Conservation (phyloP, 2,329 filamentous ascomycete species). For the Colletotrichum navitas region DNA sequence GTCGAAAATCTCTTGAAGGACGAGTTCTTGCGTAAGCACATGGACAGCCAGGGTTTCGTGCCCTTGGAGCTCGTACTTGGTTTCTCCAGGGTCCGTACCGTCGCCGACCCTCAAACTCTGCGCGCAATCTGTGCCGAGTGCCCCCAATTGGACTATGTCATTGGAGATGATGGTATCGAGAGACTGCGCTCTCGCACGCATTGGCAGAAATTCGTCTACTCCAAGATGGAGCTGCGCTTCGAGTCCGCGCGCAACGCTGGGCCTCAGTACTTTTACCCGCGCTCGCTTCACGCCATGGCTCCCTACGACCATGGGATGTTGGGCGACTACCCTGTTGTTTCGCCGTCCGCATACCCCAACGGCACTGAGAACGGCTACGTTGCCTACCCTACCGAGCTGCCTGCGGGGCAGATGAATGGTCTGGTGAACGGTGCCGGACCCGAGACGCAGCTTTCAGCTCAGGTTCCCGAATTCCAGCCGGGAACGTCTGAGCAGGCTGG, state of each 20-base stretch:
- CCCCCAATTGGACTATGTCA: slow-evolving; percentile 77
- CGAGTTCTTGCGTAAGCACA: slow-evolving; percentile 85
- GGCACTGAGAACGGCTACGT: slow-evolving; percentile 39
- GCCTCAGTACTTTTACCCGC: slow-evolving; percentile 56
- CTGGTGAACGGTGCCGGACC: slow-evolving; percentile 44
- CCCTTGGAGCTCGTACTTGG: slow-evolving; percentile 80
- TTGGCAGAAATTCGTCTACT: slow-evolving; percentile 85
- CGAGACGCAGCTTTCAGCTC: slow-evolving; percentile 70
- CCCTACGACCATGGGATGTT: slow-evolving; percentile 47
- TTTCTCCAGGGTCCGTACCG: slow-evolving; percentile 86
- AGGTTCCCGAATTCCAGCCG: slow-evolving; percentile 73
- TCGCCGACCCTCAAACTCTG: slow-evolving; percentile 61
- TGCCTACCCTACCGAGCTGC: slow-evolving; percentile 32
- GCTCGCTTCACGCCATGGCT: slow-evolving; percentile 42
- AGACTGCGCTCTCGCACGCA: slow-evolving; percentile 79
- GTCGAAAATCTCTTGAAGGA: slow-evolving; percentile 96
- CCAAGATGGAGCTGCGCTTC: slow-evolving; percentile 77
- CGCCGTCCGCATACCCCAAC: slow-evolving; percentile 49
- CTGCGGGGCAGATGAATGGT: slow-evolving; percentile 53
- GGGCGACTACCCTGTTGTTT: slow-evolving; percentile 47
- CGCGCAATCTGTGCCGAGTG: slow-evolving; percentile 73
- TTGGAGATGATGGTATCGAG: slow-evolving; percentile 82
- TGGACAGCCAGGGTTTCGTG: slow-evolving; percentile 97
- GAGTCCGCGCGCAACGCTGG: slow-evolving; percentile 81
- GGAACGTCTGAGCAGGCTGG: slow-evolving; percentile 30